A percentile compares a stretch with the other conserved stretches of the same genome.
Evolutionary conservation across 2,329 filamentous ascomycete genomes (phyloP).

Genomic region (Massarina eburnea): DNA sequence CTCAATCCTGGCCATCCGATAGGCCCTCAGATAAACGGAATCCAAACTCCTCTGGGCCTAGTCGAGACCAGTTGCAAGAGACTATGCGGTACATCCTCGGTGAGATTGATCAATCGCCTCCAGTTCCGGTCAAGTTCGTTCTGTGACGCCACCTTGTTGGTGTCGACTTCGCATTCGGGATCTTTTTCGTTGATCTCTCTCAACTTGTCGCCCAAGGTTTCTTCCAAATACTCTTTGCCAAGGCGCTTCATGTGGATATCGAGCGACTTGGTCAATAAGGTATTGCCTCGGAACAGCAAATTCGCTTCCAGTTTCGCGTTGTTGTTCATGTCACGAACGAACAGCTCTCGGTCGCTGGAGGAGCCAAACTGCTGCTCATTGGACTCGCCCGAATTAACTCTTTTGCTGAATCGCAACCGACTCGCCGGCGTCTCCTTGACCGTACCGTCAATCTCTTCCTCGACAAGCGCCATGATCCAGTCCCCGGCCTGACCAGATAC

Average conservation of each 20-base stretch:
- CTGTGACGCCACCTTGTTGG: conserved; percentile 67
- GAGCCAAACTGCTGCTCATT: conserved; percentile 51
- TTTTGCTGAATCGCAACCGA: conserved; percentile 68
- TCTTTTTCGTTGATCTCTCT: conserved; percentile 88
- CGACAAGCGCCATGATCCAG: conserved; percentile 90
- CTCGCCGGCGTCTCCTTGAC: conserved; percentile 76
- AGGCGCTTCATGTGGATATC: conserved; percentile 95
- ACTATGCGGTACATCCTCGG: conserved; percentile 83
- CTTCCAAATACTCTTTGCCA: conserved; percentile 89
- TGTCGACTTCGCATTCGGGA: conserved; percentile 92
- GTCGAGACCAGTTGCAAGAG: conserved; percentile 72
- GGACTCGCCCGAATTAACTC: conserved; percentile 70
- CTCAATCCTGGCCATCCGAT: too few relatives aligned
- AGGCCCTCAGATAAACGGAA: too few relatives aligned
- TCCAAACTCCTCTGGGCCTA: conserved; percentile 78
- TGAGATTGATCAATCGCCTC: conserved; percentile 73
- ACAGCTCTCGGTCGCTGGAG: conserved; percentile 65
- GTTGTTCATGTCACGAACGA: conserved; percentile 76
- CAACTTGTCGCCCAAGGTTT: conserved; percentile 82
- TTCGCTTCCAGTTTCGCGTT: conserved; percentile 86
- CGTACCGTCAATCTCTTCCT: conserved; percentile 95
- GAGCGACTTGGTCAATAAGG: conserved; percentile 86
- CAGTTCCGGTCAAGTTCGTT: conserved; percentile 84
- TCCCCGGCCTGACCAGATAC: conserved; percentile 81
- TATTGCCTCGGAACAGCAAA: conserved; percentile 91